A percentile compares a stretch with the other conserved stretches of the same genome.
These are phyloP conservation scores for Venturia asperata DNA, from an alignment of 2,329 filamentous ascomycete species.

Conservation along the genomic window DNA sequence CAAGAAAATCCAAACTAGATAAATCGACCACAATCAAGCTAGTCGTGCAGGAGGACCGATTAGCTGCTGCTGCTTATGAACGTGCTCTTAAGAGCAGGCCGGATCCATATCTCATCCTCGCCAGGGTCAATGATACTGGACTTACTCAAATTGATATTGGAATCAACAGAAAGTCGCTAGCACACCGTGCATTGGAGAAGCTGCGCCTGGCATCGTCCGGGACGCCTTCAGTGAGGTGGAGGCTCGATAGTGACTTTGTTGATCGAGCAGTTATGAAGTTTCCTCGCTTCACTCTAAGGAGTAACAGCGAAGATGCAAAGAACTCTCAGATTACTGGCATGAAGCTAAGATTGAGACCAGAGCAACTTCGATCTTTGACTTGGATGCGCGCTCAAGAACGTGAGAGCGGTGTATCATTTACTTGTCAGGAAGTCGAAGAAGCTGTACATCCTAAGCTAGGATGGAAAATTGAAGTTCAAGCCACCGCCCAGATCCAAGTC, in stretches of 20 bases:
- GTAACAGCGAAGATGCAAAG: conserved; percentile 35
- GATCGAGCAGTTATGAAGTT: conserved; percentile 30
- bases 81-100: conserved; percentile 43
- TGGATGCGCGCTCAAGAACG: conserved; percentile 56
- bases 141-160: conserved; percentile 36
- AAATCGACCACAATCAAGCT: conserved; percentile 23
- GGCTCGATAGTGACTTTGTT: conserved; percentile 41
- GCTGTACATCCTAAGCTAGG: conserved; percentile 42
- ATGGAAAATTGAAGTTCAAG: conserved; percentile 53
- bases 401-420: conserved; percentile 34
- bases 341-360: conserved; percentile 36
- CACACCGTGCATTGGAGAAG: conserved; percentile 37
- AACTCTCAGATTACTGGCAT: conserved; percentile 13
- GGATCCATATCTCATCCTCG: background rate
- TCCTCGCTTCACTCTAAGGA: conserved; percentile 36
- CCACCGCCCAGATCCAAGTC: conserved; percentile 36
- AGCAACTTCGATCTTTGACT: conserved; percentile 48
- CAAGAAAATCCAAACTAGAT: conserved; percentile 27
- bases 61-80: conserved; percentile 46
- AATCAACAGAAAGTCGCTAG: conserved; percentile 37
- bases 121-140: conserved; percentile 25
- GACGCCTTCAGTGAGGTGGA: conserved; percentile 36
- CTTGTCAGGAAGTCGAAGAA: conserved; percentile 52
- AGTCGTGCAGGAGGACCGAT: conserved; percentile 29
- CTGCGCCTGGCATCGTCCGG: conserved; percentile 24